A percentile compares a stretch with the other conserved stretches of the same genome.
These are phyloP conservation scores for Epichloe uncinata DNA, from an alignment of 2,329 filamentous ascomycete species.

Conservation along the genomic window DNA sequence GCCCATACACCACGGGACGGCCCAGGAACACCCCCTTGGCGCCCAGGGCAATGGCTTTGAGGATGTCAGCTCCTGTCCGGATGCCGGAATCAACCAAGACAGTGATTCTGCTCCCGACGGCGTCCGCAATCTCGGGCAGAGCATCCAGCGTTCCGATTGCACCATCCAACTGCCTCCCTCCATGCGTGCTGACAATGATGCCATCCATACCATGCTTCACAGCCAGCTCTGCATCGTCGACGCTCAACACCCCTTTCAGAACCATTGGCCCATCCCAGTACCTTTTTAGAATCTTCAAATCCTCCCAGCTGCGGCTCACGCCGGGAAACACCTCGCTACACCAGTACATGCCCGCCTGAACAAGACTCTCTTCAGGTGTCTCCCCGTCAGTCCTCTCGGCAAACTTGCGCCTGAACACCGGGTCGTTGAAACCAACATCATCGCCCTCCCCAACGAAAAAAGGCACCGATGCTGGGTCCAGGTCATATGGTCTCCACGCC, in stretches of 20 bases:
- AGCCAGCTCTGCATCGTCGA: constrained; percentile 26
- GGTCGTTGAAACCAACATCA: constrained; percentile 51
- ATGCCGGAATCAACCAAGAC: constrained; percentile 37
- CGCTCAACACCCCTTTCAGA: constrained; percentile 27
- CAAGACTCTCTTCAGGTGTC: constrained; percentile 32
- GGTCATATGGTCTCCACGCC: constrained; percentile 54
- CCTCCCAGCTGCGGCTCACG: constrained; percentile 41
- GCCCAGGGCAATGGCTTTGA: constrained; percentile 28
- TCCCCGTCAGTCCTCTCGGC: constrained; percentile 26
- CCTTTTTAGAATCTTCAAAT: constrained; percentile 43
- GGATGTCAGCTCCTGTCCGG: constrained; percentile 24
- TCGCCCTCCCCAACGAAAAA: constrained; percentile 47
- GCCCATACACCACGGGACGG: constrained; percentile 24
- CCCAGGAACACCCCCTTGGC: constrained; percentile 30
- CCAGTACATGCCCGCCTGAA: constrained; percentile 40
- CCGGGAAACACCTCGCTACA: constrained; percentile 34
- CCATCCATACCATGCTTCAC: constrained; percentile 24
- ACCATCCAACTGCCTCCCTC: constrained; percentile 28
- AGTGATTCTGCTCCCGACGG: constrained; percentile 43
- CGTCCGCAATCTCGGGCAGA: constrained; percentile 33
- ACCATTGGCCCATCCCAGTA: constrained; percentile 44
- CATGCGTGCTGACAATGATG: constrained; percentile 30
- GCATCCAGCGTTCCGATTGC: constrained; percentile 37
- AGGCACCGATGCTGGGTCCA: constrained; percentile 48
- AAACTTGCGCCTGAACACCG: constrained; percentile 37